A percentile compares a stretch with the other conserved stretches of the same genome.
Evolutionary conservation across 2,329 filamentous ascomycete species (phyloP).

Genomic region (Stagonosporopsis tanaceti): DNA sequence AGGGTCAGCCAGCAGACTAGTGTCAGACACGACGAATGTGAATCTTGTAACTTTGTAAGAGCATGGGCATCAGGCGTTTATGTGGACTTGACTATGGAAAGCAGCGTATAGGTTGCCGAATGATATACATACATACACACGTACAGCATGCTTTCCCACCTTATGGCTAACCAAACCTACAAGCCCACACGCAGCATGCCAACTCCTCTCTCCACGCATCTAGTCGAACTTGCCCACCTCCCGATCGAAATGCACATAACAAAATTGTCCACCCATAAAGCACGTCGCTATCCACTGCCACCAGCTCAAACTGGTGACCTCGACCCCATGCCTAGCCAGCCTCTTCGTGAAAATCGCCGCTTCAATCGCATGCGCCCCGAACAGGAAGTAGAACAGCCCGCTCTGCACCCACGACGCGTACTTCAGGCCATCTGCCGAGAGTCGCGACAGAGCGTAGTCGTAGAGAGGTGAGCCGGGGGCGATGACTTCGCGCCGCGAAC

Average conservation of each 20-base stretch:
- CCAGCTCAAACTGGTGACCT: slow-evolving; percentile 27
- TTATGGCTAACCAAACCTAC: neutral
- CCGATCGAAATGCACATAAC: slow-evolving; percentile 33
- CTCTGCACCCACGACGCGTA: slow-evolving; percentile 31
- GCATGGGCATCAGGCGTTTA: slow-evolving; percentile 29
- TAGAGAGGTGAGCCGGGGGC: slow-evolving; percentile 31
- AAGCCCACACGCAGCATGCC: neutral
- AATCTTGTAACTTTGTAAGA: slow-evolving; percentile 24
- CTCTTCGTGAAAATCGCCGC: slow-evolving; percentile 29
- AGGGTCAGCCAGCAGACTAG: neutral
- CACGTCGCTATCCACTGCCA: slow-evolving; percentile 38
- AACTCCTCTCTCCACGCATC: neutral
- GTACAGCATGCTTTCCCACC: neutral
- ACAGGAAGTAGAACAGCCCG: slow-evolving; percentile 35
- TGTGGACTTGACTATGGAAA: slow-evolving; percentile 9
- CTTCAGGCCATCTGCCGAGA: slow-evolving; percentile 21
- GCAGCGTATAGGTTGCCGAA: slow-evolving; percentile 8
- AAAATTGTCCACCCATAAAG: slow-evolving; percentile 35
- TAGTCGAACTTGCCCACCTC: slow-evolving; percentile 20
- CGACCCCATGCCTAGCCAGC: slow-evolving; percentile 27
- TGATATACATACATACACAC: slow-evolving; percentile 1
- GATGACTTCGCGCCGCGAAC: slow-evolving; percentile 26
- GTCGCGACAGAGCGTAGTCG: slow-evolving; percentile 19
- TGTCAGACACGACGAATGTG: slow-evolving; percentile 8
- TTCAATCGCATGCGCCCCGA: slow-evolving; percentile 33